These are phyloP conservation scores for Mycena belliarum DNA, from an alignment of 768 basidiomycete species.

Conservation along the genomic window DNA sequence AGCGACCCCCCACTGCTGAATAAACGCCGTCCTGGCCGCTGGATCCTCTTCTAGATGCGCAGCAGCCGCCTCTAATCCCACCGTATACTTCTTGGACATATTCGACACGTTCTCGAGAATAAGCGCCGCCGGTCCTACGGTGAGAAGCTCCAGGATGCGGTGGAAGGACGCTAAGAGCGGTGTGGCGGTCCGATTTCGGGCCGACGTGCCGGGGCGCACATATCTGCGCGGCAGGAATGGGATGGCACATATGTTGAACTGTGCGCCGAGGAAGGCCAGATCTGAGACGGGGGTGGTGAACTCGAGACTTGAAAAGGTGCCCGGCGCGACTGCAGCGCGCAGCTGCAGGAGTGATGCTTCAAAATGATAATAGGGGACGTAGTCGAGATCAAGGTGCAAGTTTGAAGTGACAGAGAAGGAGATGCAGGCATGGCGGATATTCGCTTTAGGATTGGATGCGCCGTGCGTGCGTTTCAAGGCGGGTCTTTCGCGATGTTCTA, in stretches of 20 bases:
- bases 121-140: slow-evolving; percentile 26
- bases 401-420: slow-evolving; percentile 9
- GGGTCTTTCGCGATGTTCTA: background rate
- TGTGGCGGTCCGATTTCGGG: slow-evolving; percentile 31
- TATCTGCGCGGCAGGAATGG: slow-evolving; percentile 41
- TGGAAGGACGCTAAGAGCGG: slow-evolving; percentile 41
- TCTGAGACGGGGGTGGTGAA: slow-evolving; percentile 41
- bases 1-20: slow-evolving; percentile 32
- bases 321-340: slow-evolving; percentile 19
- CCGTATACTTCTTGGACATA: slow-evolving; percentile 38
- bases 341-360: slow-evolving; percentile 26
- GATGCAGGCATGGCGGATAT: background rate
- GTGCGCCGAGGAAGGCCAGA: slow-evolving; percentile 33
- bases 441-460: slow-evolving; percentile 1
- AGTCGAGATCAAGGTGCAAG: slow-evolving; percentile 17
- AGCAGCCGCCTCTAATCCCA: slow-evolving; percentile 26
- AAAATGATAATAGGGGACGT: slow-evolving; percentile 17
- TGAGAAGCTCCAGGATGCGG: slow-evolving; percentile 38
- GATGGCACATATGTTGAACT: slow-evolving; percentile 43
- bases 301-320: slow-evolving; percentile 29
- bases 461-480: background rate
- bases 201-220: slow-evolving; percentile 9
- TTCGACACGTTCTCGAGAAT: slow-evolving; percentile 39
- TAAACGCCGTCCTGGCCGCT: slow-evolving; percentile 28
- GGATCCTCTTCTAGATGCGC: slow-evolving; percentile 30